Base-by-base conservation (phyloP, 805 yeast genomes). In the Kodamaea leandrae region DNA sequence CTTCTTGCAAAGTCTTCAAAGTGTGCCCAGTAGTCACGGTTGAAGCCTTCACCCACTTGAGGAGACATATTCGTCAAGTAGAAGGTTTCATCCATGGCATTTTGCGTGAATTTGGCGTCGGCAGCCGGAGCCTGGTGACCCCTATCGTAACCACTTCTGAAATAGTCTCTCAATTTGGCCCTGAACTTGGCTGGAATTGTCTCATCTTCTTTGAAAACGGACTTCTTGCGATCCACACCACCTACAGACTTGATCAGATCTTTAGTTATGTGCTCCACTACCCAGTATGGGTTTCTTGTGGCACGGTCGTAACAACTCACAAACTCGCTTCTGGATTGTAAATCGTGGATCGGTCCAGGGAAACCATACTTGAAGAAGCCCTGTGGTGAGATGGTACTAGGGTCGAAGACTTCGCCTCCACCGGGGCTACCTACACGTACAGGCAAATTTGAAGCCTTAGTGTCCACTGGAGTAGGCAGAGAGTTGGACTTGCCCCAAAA, bases 41-140 rank as follows among this genome's bases (percentile, higher is more conserved):
- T 93, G 69, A 93, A 93, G 0, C 99, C 99, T 4, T 84, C 95
- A 3, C 99, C 99, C 3, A 93, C 96, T 61, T 93, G 99, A 1
- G 99, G 99, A 6, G 95, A 78, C 74, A 93, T 91, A 63, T 93
- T 93, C 4, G 96, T 83, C 52, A 93, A 68, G 48, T 71, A 78
- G 56, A 93, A 93, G 0, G 99, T 93, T 60, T 91, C 96, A 63
- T 93, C 83, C 98, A 93, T 91, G 14, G 97, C 97, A 14, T 60
- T 52, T 63, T 93, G 99, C 23, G 80, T 79, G 65, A 80, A 93
- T 58, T 87, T 89, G 18, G 98, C 97, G 61, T 93, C 86, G 0
- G 98, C 98, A 4, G 99, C 99, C 3, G 99, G 97, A 0, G 96
- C 97, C 54, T 86, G 88, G 63, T 93, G 99, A 4, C 99, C 99